Percentiles rank a stretch among this genome's conserved stretches.
Evolutionary conservation across 345 rosid genomes (phyloP).

Genomic region (Capsella bursapastoris): DNA sequence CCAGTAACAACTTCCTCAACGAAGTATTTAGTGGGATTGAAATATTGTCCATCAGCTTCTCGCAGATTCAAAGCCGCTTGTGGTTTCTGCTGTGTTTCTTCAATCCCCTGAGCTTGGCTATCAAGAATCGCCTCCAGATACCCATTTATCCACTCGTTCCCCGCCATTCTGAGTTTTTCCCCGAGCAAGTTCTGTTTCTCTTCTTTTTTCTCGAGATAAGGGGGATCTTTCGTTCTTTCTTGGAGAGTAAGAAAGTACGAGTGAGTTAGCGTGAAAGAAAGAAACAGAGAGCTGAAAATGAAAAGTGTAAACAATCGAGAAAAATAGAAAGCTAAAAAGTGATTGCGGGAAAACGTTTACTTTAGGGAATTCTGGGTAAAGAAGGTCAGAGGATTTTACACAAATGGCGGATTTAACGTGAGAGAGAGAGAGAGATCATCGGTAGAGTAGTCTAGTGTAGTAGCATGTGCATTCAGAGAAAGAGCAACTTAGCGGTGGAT

Average conservation of each 20-base stretch:
- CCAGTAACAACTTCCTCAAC: constrained; percentile 96
- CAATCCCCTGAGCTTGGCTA: constrained; percentile 66
- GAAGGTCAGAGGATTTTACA: constrained; percentile 25
- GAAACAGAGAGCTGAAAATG: background rate
- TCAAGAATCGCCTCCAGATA: constrained; percentile 92
- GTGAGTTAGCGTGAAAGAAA: constrained; percentile 16
- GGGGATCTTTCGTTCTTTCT: background rate
- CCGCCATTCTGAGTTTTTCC: constrained; percentile 58
- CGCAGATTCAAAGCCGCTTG: constrained; percentile 47
- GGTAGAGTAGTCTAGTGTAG: constrained; percentile 15
- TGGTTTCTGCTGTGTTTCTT: constrained; percentile 57
- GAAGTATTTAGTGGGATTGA: constrained; percentile 88
- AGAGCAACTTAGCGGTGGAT: background rate
- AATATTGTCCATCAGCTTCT: constrained; percentile 64
- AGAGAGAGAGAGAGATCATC: background rate
- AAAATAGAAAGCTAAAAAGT: background rate
- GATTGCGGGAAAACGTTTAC: background rate
- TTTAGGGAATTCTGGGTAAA: background rate
- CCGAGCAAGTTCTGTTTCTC: background rate
- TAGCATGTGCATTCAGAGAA: constrained; percentile 9
- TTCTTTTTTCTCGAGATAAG: no score
- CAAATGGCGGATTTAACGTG: constrained; percentile 39
- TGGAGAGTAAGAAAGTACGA: constrained; percentile 25
- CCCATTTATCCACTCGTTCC: constrained; percentile 98
- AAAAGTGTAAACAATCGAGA: constrained; percentile 5